A percentile compares a stretch with the other conserved stretches of the same genome.
Conservation (phyloP, 345 rosid genomes). For the Melaleuca quinquenervia region DNA sequence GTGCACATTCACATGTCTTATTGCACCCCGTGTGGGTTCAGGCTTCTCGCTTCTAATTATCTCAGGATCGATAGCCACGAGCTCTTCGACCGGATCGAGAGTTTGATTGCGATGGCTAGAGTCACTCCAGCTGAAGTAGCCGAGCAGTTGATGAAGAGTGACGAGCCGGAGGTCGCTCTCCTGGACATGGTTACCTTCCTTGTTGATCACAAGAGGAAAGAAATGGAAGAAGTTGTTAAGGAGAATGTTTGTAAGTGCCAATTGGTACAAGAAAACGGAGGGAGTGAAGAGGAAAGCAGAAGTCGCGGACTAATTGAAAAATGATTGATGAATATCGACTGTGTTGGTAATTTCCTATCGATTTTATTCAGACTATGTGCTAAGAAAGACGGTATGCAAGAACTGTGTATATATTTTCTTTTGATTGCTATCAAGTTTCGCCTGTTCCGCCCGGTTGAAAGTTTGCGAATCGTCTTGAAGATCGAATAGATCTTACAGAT, state of each 20-base stretch:
- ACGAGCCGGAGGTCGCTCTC: constrained; percentile 10
- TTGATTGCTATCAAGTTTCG: not conserved
- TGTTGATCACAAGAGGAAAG: too few species aligned
- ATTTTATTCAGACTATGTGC: not conserved
- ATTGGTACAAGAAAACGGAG: too few species aligned
- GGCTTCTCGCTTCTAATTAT: constrained; percentile 24
- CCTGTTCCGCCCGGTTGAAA: too few species aligned
- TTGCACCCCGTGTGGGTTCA: constrained; percentile 23
- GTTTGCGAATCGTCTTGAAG: not conserved
- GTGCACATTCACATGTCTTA: constrained; percentile 42
- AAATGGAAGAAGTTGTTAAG: too few species aligned
- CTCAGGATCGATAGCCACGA: constrained; percentile 14
- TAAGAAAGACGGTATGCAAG: not conserved
- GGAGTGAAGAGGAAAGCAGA: too few species aligned
- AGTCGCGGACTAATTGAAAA: too few species aligned
- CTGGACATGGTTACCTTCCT: constrained; percentile 16
- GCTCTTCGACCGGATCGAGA: constrained; percentile 19
- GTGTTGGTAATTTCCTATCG: not conserved
- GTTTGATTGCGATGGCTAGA: constrained; percentile 6
- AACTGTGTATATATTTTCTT: not conserved
- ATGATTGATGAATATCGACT: too few species aligned
- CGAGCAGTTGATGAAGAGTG: constrained; percentile 31
- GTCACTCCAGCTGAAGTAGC: constrained; percentile 49
- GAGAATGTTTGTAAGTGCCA: too few species aligned
- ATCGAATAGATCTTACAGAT: not conserved